phyloP scores from a whole-genome alignment of 2,329 filamentous ascomycete genomes.

The Nemania sp. region DNA sequence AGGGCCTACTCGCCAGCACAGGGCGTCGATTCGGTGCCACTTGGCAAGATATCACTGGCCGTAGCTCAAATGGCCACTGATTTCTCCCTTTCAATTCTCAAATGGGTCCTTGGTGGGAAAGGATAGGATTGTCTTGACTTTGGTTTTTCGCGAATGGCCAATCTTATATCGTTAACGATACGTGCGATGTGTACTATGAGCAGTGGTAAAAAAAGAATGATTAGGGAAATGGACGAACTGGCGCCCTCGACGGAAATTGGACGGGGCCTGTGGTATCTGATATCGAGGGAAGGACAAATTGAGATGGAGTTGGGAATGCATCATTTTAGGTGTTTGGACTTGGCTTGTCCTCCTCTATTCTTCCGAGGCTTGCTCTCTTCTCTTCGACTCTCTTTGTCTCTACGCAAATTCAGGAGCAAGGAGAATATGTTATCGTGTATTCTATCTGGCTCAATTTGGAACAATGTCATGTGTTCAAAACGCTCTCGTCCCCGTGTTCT shows the following conservation, averaged over 20 bases:
- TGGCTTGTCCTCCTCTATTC: background rate
- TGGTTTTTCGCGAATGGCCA: background rate
- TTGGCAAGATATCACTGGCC: constrained; percentile 83
- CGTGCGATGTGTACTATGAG: constrained; percentile 10
- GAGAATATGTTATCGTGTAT: background rate
- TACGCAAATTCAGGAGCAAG: no score
- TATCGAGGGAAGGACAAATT: constrained; percentile 7
- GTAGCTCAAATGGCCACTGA: constrained; percentile 17
- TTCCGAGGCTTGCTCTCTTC: no score
- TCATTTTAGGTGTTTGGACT: constrained; percentile 16
- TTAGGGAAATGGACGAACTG: constrained; percentile 5
- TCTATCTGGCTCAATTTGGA: no score
- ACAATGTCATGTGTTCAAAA: no score
- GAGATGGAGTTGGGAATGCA: constrained; percentile 18
- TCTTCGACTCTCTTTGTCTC: no score
- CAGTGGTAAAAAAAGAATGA: background rate
- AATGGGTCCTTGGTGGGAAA: background rate
- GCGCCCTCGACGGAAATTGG: constrained; percentile 1
- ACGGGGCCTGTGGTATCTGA: constrained; percentile 7
- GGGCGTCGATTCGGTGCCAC: constrained; percentile 81
- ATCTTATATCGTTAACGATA: constrained; percentile 7
- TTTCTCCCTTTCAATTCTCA: background rate
- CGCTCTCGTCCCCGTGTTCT: no score
- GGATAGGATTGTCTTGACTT: background rate
- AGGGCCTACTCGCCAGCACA: constrained; percentile 84